Evolutionary conservation across 2,329 filamentous ascomycete species (phyloP).

Genomic region (Alternaria rosae): DNA sequence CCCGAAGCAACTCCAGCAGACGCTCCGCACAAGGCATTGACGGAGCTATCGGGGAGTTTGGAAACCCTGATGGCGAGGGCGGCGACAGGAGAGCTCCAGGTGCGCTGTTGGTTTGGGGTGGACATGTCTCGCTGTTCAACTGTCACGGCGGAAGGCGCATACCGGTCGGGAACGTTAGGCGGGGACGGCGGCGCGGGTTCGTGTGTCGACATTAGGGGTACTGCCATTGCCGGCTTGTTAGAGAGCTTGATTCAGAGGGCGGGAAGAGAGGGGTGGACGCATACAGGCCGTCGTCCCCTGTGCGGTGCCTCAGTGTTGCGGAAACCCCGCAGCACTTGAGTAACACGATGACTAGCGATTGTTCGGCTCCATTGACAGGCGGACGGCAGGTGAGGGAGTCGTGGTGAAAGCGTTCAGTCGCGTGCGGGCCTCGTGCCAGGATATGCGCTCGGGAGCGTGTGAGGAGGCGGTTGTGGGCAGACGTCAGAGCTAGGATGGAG

Average conservation of each 20-base stretch:
- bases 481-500: conserved; percentile 24
- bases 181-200: conserved; percentile 48
- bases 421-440: neutral
- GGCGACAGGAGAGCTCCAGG: conserved; percentile 36
- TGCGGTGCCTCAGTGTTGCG: conserved; percentile 50
- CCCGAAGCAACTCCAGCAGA: conserved; percentile 91
- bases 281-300: conserved; percentile 51
- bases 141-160: conserved; percentile 40
- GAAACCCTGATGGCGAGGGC: conserved; percentile 51
- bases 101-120: conserved; percentile 19
- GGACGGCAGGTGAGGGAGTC: conserved; percentile 9
- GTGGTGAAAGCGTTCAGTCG: neutral
- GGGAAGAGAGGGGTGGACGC: conserved; percentile 13
- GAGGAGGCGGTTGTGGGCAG: conserved; percentile 8
- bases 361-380: conserved; percentile 52
- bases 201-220: conserved; percentile 47
- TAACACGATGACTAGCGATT: conserved; percentile 52
- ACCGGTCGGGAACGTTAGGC: conserved; percentile 38
- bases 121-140: conserved; percentile 27
- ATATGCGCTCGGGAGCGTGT: conserved; percentile 7
- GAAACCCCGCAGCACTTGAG: conserved; percentile 54
- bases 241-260: conserved; percentile 10
- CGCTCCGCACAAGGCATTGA: conserved; percentile 88
- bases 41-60: conserved; percentile 61
- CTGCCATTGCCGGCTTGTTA: conserved; percentile 35